Evolutionary conservation across 257 asterid species (phyloP).

Genomic region (Vinca minor): DNA sequence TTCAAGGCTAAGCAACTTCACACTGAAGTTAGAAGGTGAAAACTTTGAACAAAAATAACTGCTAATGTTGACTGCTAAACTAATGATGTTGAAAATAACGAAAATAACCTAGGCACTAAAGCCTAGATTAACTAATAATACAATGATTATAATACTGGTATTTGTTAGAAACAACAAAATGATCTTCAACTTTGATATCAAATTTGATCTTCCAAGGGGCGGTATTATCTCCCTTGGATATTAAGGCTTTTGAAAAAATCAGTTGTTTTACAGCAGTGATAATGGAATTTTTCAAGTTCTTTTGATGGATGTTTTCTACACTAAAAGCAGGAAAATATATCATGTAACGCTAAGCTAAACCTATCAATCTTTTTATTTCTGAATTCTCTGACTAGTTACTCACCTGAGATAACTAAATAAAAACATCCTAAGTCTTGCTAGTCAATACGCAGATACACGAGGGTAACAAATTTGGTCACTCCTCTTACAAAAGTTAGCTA

Average conservation of each 20-base stretch:
- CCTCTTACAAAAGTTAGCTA: not conserved
- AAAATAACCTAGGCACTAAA: no score
- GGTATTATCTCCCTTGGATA: not conserved
- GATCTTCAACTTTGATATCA: no score
- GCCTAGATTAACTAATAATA: no score
- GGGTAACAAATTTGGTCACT: not conserved
- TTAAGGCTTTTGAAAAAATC: not conserved
- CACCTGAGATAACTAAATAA: not conserved
- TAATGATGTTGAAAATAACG: no score
- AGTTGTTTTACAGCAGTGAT: not conserved
- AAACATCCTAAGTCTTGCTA: not conserved
- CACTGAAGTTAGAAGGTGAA: no score
- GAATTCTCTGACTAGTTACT: not conserved
- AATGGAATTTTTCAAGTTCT: not conserved
- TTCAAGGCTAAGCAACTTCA: no score
- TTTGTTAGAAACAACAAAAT: no score
- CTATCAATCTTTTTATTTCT: not conserved
- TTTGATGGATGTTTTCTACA: not conserved
- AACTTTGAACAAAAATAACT: no score
- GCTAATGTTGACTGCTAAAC: no score
- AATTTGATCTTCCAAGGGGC: no score
- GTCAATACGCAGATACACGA: not conserved
- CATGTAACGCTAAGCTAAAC: not conserved
- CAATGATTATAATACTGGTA: no score
- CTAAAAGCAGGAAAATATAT: not conserved